phyloP scores from a whole-genome alignment of 257 asterid species.

The Solanum lignicaule region DNA sequence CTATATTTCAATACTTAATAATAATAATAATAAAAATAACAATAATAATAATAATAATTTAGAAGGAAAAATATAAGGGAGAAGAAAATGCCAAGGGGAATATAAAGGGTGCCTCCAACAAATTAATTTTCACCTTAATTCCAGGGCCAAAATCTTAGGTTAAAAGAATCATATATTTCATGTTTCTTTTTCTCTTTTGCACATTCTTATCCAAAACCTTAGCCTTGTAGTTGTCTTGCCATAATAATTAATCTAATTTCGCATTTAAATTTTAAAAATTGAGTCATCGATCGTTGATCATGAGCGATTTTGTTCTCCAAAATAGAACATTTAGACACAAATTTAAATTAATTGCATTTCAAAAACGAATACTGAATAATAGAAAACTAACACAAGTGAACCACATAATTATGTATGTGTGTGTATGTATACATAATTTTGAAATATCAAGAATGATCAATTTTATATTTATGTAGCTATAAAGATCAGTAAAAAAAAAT shows the following conservation, averaged over 20 bases:
- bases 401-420: not conserved
- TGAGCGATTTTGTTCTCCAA: rapidly evolving
- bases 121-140: not conserved
- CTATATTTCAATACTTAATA: not conserved
- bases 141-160: not conserved
- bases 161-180: not conserved
- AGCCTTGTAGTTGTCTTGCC: not conserved
- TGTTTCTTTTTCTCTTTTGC: not conserved
- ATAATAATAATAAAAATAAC: too few species aligned
- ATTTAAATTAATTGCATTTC: rapidly evolving
- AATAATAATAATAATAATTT: not conserved
- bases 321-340: rapidly evolving
- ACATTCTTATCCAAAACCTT: not conserved
- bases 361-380: not conserved
- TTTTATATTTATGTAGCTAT: not conserved
- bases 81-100: not conserved
- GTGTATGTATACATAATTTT: too few species aligned
- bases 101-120: not conserved
- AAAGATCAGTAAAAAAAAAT: not conserved
- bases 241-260: not conserved
- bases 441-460: not conserved
- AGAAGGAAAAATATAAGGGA: not conserved
- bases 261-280: not conserved
- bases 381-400: not conserved
- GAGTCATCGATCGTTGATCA: rapidly evolving